A percentile compares a stretch with the other conserved stretches of the same genome.
Evolutionary conservation across 176 grass and related monocot species (phyloP).

Genomic region (Dactylis glomerata): DNA sequence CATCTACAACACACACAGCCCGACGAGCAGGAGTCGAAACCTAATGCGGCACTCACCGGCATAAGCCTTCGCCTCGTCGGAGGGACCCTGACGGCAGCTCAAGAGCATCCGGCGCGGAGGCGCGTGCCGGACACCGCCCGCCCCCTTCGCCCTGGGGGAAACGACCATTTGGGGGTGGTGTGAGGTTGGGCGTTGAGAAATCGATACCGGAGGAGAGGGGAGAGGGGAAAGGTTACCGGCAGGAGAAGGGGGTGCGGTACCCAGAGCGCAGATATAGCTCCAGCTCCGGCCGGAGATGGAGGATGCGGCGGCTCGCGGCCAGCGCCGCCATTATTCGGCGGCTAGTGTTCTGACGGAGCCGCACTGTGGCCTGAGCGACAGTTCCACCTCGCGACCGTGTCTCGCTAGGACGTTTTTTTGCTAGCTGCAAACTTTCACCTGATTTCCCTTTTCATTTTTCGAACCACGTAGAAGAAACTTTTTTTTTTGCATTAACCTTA

Average conservation of each 20-base stretch:
- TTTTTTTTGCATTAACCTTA: no score
- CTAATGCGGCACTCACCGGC: not conserved
- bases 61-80: not conserved
- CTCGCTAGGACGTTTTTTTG: not conserved
- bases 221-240: not conserved
- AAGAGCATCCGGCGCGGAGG: not conserved
- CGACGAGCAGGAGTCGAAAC: not conserved
- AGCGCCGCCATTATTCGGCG: constrained; percentile 20
- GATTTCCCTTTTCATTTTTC: no score
- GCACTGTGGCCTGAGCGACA: not conserved
- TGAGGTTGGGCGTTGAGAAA: not conserved
- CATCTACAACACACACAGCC: not conserved
- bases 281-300: constrained; percentile 26
- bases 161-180: not conserved
- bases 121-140: not conserved
- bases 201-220: not conserved
- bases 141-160: constrained; percentile 8
- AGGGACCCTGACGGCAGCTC: constrained; percentile 10
- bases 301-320: constrained; percentile 29
- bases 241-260: not conserved
- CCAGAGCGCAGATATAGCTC: not conserved
- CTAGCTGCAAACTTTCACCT: no score
- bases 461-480: no score
- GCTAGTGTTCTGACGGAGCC: not conserved
- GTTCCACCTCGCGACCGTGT: not conserved